A percentile compares a stretch with the other conserved stretches of the same genome.
These are phyloP conservation scores for Neopestalotiopsis sp. DNA, from an alignment of 2,329 filamentous ascomycete genomes.

Conservation along the genomic window DNA sequence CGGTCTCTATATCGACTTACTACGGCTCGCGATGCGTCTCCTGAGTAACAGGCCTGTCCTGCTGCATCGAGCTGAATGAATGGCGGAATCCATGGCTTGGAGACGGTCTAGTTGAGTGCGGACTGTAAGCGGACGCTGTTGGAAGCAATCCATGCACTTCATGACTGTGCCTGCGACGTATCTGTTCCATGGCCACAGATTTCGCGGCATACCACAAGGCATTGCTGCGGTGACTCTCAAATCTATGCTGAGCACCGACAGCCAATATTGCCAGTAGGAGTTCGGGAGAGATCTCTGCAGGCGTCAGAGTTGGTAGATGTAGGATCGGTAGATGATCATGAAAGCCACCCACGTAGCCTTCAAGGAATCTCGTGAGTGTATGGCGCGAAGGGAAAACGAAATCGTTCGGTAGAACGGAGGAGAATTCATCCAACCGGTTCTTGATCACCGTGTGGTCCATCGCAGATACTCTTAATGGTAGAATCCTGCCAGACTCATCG, in stretches of 20 bases:
- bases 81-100: conserved; percentile 62
- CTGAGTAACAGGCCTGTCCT: conserved; percentile 60
- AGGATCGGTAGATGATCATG: conserved; percentile 63
- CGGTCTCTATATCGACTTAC: conserved; percentile 43
- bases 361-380: conserved; percentile 70
- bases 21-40: conserved; percentile 65
- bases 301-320: conserved; percentile 69
- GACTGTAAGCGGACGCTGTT: conserved; percentile 62
- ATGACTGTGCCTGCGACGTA: conserved; percentile 59
- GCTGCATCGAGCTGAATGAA: conserved; percentile 63
- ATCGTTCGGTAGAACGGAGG: conserved; percentile 61
- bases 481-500: conserved; percentile 45
- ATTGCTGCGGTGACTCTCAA: conserved; percentile 63
- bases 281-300: conserved; percentile 70
- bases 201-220: conserved; percentile 67
- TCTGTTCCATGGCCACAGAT: conserved; percentile 62
- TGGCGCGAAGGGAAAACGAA: conserved; percentile 74
- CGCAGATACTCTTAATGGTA: conserved; percentile 54
- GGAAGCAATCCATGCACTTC: conserved; percentile 62
- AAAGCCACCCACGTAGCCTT: conserved; percentile 73
- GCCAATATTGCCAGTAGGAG: conserved; percentile 70
- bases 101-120: conserved; percentile 63
- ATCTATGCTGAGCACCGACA: conserved; percentile 70
- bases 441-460: conserved; percentile 61
- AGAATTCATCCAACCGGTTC: conserved; percentile 65